Evolutionary conservation across 345 rosid genomes (phyloP), one percentile per base, ranked within the genome.

Genomic region (Citrus maxima): DNA sequence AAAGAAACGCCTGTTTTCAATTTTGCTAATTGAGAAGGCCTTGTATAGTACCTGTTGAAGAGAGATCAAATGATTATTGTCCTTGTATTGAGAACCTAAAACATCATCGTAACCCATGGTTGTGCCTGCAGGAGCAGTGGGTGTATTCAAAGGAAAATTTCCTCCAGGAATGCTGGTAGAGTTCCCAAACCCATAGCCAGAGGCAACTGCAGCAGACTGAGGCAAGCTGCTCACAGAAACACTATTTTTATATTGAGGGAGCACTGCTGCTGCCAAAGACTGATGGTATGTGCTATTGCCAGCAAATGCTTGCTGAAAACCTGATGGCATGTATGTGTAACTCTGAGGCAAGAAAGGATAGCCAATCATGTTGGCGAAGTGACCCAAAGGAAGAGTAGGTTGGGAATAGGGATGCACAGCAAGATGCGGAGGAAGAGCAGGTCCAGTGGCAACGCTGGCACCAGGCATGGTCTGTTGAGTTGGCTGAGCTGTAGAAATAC

Each of bases 331-430:
- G 72, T 93, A 94, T 0, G 97, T 83, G 81, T 94, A 96, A 87
- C 93, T 94, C 90, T 90, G 99, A 75, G 99, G 94, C 87, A 94
- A 80, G 79, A 90, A 86, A 38, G 97, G 97, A 80, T 96, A 94
- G 69, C 97, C 78, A 56, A 94, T 88, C 98, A 96, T 93, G 83
- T 94, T 96, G 38, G 99, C 86, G 75, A 85, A 94, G 76, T 87
- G 97, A 40, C 95, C 92, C 88, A 95, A 70, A 24, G 97, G 95
- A 83, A 94, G 88, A 22, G 92, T 83, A 78, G 93, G 98, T 72
- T 96, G 99, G 12, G 97, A 86, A 86, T 94, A 96, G 24, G 97
- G 92, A 81, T 92, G 99, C 91, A 94, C 85, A 42, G 97, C 87
- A 80, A 96, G 90, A 83, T 93, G 99, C 76, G 94, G 99, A 0